A percentile compares a stretch with the other conserved stretches of the same genome.
Conservation (phyloP, 1,139 yeast species). For the Yamadazyma jaroonii region DNA sequence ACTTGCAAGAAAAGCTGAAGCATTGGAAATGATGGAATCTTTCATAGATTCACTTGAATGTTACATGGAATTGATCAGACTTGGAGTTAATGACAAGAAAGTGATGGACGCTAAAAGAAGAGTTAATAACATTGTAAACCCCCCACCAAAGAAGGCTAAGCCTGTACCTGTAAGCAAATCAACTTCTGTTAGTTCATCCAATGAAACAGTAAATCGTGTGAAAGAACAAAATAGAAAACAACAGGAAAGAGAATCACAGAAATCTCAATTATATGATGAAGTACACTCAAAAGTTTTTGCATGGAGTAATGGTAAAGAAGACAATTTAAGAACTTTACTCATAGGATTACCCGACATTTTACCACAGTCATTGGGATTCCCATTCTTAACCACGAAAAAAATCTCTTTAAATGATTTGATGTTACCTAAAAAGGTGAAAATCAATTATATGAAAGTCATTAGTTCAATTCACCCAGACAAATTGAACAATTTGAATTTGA, state of each 20-base stretch:
- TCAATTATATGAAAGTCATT: slow-evolving; percentile 88
- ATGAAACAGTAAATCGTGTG: slow-evolving; percentile 21
- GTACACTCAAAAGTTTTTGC: slow-evolving; percentile 51
- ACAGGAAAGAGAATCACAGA: slow-evolving; percentile 53
- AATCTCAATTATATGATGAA: slow-evolving; percentile 56
- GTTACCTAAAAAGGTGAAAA: slow-evolving; percentile 86
- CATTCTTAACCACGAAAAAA: slow-evolving; percentile 34
- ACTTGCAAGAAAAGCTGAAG: slow-evolving; percentile 71
- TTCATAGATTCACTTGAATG: slow-evolving; percentile 59
- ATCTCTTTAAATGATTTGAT: slow-evolving; percentile 70
- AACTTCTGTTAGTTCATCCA: slow-evolving; percentile 11
- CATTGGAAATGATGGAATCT: slow-evolving; percentile 74
- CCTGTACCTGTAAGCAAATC: slow-evolving; percentile 7
- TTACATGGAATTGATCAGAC: slow-evolving; percentile 59
- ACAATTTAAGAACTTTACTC: slow-evolving; percentile 71
- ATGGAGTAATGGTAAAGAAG: slow-evolving; percentile 78
- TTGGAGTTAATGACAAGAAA: slow-evolving; percentile 61
- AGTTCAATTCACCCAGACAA: slow-evolving; percentile 95
- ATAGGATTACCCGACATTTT: slow-evolving; percentile 63
- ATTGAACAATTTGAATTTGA: slow-evolving; percentile 39
- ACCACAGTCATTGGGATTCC: slow-evolving; percentile 60
- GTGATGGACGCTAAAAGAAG: slow-evolving; percentile 82
- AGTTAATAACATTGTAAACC: slow-evolving; percentile 63
- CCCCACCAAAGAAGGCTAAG: slow-evolving; percentile 25
- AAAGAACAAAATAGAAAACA: slow-evolving; percentile 46